These are phyloP conservation scores for Mortierella sp. DNA, from an alignment of 371 early-diverging fungal genomes.

Conservation along the genomic window DNA sequence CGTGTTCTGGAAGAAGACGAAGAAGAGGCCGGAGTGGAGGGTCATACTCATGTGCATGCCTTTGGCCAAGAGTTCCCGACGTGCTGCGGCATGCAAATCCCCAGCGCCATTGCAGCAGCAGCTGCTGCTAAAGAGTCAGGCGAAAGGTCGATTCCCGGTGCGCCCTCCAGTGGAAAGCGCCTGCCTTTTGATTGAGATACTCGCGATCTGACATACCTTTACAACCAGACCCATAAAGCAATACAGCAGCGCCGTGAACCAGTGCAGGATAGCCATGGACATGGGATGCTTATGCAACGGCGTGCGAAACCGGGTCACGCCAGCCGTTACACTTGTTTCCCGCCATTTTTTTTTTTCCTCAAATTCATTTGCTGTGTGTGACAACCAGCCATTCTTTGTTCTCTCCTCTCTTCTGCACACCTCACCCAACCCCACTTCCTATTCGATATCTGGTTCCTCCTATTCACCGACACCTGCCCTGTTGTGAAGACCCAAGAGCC, in stretches of 20 bases:
- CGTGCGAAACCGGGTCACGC: neutral
- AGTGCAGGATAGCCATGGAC: too few relatives aligned
- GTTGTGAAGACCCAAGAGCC: neutral
- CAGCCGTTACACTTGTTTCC: slow-evolving; percentile 5
- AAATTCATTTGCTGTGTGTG: neutral
- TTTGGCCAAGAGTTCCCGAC: slow-evolving; percentile 93
- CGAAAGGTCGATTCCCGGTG: slow-evolving; percentile 22
- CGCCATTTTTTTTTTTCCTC: slow-evolving; percentile 20
- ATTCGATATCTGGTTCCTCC: too few relatives aligned
- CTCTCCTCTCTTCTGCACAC: neutral
- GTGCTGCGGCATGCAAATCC: slow-evolving; percentile 95
- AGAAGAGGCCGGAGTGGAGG: slow-evolving; percentile 66
- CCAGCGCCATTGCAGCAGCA: slow-evolving; percentile 93
- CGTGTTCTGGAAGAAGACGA: slow-evolving; percentile 57
- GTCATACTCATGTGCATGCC: slow-evolving; percentile 82
- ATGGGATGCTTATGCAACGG: neutral
- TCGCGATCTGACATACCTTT: neutral
- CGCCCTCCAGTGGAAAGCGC: slow-evolving; percentile 24
- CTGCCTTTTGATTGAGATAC: slow-evolving; percentile 38
- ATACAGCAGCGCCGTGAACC: too few relatives aligned
- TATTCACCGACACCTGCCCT: neutral
- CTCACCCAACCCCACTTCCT: neutral
- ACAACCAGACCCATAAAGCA: too few relatives aligned
- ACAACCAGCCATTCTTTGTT: neutral
- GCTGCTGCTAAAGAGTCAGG: slow-evolving; percentile 42